Conservation (phyloP, 2,329 filamentous ascomycete species). For the Fusarium sp. region DNA sequence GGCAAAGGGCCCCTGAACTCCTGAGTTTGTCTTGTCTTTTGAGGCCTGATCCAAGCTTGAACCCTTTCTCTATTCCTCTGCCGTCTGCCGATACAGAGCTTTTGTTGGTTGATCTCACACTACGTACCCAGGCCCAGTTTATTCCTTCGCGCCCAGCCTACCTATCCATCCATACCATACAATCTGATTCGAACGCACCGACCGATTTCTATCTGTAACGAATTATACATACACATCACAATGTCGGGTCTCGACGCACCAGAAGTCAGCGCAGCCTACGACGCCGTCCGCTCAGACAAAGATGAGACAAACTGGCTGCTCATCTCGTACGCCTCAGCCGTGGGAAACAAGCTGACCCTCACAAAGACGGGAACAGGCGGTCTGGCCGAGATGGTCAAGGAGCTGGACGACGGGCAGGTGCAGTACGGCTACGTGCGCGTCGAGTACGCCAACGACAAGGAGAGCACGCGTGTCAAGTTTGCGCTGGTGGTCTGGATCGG, state of each 20-base stretch:
- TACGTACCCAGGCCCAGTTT: slow-evolving; percentile 34
- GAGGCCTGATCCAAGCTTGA: slow-evolving; percentile 29
- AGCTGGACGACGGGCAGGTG: slow-evolving; percentile 69
- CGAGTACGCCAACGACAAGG: slow-evolving; percentile 78
- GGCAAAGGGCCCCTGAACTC: slow-evolving; percentile 20
- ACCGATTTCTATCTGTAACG: slow-evolving; percentile 12
- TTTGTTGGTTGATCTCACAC: slow-evolving; percentile 9
- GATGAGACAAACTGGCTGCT: slow-evolving; percentile 75
- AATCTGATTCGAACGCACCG: slow-evolving; percentile 29
- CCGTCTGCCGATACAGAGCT: neutral
- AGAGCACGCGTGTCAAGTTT: slow-evolving; percentile 77
- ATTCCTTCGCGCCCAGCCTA: slow-evolving; percentile 3
- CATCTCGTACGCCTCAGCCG: slow-evolving; percentile 68
- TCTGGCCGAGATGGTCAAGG: slow-evolving; percentile 65
- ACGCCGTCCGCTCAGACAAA: slow-evolving; percentile 75
- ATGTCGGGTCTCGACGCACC: slow-evolving; percentile 68
- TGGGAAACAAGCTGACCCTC: slow-evolving; percentile 68
- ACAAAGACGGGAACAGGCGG: slow-evolving; percentile 70
- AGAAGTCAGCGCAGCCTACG: slow-evolving; percentile 73
- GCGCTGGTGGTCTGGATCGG: slow-evolving; percentile 76
- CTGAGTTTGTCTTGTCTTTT: slow-evolving; percentile 7
- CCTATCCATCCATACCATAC: too few relatives aligned
- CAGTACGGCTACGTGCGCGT: slow-evolving; percentile 75
- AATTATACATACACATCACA: neutral
- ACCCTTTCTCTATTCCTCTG: slow-evolving; percentile 12